A percentile compares a stretch with the other conserved stretches of the same genome.
Evolutionary conservation across 768 basidiomycete species (phyloP).

Genomic region (Termitomyces sp.): DNA sequence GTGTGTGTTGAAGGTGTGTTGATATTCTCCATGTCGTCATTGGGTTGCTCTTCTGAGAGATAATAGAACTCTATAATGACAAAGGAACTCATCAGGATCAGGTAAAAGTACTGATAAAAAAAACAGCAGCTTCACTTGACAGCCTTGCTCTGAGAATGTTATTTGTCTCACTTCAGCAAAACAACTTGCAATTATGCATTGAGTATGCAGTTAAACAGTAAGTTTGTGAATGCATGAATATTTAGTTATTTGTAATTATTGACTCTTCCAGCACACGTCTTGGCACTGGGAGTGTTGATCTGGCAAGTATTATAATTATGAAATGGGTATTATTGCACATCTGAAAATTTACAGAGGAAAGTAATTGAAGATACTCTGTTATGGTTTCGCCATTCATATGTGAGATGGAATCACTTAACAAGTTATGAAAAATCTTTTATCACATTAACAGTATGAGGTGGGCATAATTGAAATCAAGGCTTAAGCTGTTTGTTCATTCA

Average conservation of each 20-base stretch:
- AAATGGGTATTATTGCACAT: not conserved
- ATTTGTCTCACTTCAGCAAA: not conserved
- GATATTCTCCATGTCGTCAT: not conserved
- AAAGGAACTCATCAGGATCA: not conserved
- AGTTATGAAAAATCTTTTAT: not conserved
- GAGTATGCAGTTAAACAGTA: not conserved
- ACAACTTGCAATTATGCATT: not conserved
- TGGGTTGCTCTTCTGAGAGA: not conserved
- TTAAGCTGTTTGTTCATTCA: not conserved
- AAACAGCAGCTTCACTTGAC: not conserved
- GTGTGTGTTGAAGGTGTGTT: not conserved
- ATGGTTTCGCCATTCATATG: not conserved
- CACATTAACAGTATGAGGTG: not conserved
- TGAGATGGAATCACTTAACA: not conserved
- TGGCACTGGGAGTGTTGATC: not conserved
- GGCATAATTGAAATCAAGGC: not conserved
- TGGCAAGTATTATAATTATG: not conserved
- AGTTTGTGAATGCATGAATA: not conserved
- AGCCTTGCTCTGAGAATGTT: not conserved
- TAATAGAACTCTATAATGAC: not conserved
- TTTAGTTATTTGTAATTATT: too few species aligned
- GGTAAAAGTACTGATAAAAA: not conserved
- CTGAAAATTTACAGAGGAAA: not conserved
- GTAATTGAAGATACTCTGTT: not conserved
- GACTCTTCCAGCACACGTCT: not conserved